Evolutionary conservation across 2,329 filamentous ascomycete genomes (phyloP), one percentile per base, ranked within the genome.

Genomic region (Cryphonectria carpinicola): DNA sequence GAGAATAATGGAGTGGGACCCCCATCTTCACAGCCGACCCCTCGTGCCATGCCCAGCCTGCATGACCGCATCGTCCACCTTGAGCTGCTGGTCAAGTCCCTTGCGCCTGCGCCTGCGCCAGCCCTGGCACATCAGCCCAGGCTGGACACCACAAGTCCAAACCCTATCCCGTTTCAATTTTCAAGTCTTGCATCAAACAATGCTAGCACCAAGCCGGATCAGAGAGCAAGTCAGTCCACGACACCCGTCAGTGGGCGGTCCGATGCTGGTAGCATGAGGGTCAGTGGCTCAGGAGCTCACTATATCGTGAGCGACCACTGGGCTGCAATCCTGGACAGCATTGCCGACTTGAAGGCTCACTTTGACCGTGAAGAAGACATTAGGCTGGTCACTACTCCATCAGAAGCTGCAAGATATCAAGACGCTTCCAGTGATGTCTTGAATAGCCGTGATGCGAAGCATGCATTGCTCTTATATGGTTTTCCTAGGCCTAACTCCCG

Each of bases 271-370:
- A 7, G 61, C 66, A 76, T 83, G 70, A 76, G 74, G 0, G 62
- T 76, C 3, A 22, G 74, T 35, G 32, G 67, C 65, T 22, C 74
- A 67, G 62, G 79, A 75, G 1, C 71, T 74, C 0, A 72, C 43
- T 84, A 84, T 56, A 79, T 82, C 11, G 74, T 76, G 13, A 74
- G 79, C 32, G 77, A 76, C 14, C 82, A 84, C 68, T 84, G 82
- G 82, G 78, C 80, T 7, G 79, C 82, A 14, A 77, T 84, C 1
- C 72, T 83, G 5, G 80, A 83, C 37, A 76, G 76, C 54, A 83
- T 84, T 28, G 76, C 81, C 1, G 82, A 83, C 6, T 73, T 84
- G 6, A 81, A 78, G 66, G 77, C 81, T 1, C 78, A 80, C 19
- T 76, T 82, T 14, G 77, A 79, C 2, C 73, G 75, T 5, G 77